Evolutionary conservation across 805 yeast species (phyloP), one percentile per base, ranked within the genome.

Genomic region (Ogataea haglerorum): DNA sequence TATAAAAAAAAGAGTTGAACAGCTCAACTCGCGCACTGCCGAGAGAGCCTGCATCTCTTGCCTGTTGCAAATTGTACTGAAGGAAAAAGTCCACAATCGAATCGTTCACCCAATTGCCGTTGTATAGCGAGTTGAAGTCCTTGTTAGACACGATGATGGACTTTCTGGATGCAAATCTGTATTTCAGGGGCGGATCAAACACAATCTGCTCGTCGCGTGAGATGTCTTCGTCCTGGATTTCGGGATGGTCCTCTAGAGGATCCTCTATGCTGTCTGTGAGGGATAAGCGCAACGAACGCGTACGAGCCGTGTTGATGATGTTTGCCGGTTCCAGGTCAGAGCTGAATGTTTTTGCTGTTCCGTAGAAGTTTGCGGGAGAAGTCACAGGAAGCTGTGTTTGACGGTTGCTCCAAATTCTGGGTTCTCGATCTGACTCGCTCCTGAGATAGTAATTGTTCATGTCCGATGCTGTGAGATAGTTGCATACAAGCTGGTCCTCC

Each of bases 31-130:
- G 70, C 7, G 63, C 56, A 2, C 65, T 61, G 7, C 49, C 37
- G 10, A 67, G 51, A 4, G 64, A 54, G 5, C 57, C 51, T 19
- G 50, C 32, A 23, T 45, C 43, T 46, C 68, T 76, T 6, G 77
- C 69, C 3, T 10, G 9, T 28, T 57, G 42, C 19, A 59, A 38
- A 47, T 73, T 75, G 55, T 71, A 82, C 42, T 76, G 78, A 21
- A 87, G 69, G 54, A 86, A 89, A 57, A 91, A 91, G 60, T 88
- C 96, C 40, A 93, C 82, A 36, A 93, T 68, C 0, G 84, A 76
- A 56, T 93, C 99, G 64, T 93, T 91, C 35, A 93, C 76, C 90
- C 95, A 91, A 47, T 85, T 86, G 34, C 81, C 80, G 43, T 83
- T 82, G 54, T 81, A 80, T 8, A 91, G 69, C 32, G 96, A 84